Conservation (phyloP, 441 rosid species). For the Breynia disticha region DNA sequence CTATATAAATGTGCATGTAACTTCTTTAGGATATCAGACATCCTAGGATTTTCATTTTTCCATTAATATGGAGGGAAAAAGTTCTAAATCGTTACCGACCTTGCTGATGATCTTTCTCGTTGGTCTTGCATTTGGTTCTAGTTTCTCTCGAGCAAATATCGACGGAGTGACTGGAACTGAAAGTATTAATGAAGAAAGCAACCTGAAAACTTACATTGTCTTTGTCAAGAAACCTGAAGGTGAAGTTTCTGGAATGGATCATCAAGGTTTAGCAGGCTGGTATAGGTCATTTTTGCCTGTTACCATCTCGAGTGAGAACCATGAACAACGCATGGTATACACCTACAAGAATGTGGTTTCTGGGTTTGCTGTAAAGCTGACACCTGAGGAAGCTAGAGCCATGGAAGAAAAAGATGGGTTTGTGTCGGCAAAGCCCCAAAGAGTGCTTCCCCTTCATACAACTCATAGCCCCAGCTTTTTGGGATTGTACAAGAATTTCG, state of each 20-base stretch:
- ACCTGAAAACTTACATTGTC: slow-evolving; percentile 37
- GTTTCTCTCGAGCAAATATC: slow-evolving; percentile 16
- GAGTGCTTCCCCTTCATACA: slow-evolving; percentile 25
- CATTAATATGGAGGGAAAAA: too few relatives aligned
- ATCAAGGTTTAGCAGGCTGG: slow-evolving; percentile 22
- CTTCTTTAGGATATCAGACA: too few relatives aligned
- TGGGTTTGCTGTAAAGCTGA: slow-evolving; percentile 47
- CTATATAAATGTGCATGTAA: too few relatives aligned
- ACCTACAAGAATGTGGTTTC: slow-evolving; percentile 26
- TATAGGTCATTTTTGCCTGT: slow-evolving; percentile 37
- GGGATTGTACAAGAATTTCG: slow-evolving; percentile 31
- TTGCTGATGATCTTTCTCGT: slow-evolving; percentile 9
- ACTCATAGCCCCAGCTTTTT: slow-evolving; percentile 40
- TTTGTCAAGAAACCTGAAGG: slow-evolving; percentile 25
- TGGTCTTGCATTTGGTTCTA: slow-evolving; percentile 15
- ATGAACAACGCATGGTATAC: slow-evolving; percentile 20
- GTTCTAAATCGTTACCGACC: too few relatives aligned
- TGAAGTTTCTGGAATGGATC: slow-evolving; percentile 6
- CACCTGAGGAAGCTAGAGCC: slow-evolving; percentile 33
- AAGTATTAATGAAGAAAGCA: slow-evolving; percentile 1
- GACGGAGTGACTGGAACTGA: background rate
- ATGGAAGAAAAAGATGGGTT: slow-evolving; percentile 35
- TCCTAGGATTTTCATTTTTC: too few relatives aligned
- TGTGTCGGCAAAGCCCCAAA: slow-evolving; percentile 28
- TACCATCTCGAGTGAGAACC: slow-evolving; percentile 8